These are phyloP conservation scores for Colletotrichum abscissum DNA, from an alignment of 2,329 filamentous ascomycete species.

Conservation along the genomic window DNA sequence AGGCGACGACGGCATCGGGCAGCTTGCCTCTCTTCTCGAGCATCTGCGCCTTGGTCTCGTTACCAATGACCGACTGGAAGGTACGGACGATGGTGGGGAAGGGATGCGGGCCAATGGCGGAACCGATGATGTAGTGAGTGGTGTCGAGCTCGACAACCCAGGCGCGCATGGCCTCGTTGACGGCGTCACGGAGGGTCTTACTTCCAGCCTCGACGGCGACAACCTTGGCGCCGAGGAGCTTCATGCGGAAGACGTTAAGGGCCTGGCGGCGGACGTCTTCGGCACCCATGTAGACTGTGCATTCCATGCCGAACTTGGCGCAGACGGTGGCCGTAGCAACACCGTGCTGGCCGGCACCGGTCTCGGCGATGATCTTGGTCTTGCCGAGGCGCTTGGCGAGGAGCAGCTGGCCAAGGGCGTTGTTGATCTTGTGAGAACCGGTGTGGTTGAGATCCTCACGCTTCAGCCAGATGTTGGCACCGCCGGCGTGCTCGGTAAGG, in stretches of 20 bases:
- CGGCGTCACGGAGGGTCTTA: conserved; percentile 84
- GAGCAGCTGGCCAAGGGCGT: conserved; percentile 92
- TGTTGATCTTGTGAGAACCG: conserved; percentile 99
- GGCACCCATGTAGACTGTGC: conserved; percentile 97
- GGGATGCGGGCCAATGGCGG: conserved; percentile 95
- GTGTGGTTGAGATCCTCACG: conserved; percentile 98
- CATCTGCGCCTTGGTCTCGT: conserved; percentile 95
- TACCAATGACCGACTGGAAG: conserved; percentile 96
- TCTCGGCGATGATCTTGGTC: conserved; percentile 97
- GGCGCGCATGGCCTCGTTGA: conserved; percentile 93
- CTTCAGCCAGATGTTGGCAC: conserved; percentile 98
- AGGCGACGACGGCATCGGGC: conserved; percentile 95
- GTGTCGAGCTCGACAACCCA: conserved; percentile 95
- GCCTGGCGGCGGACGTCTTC: conserved; percentile 97
- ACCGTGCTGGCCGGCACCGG: conserved; percentile 96
- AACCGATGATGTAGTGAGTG: conserved; percentile 98
- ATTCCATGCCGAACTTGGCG: conserved; percentile 98
- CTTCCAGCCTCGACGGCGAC: conserved; percentile 93
- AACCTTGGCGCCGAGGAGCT: conserved; percentile 91
- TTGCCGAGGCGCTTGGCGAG: conserved; percentile 89
- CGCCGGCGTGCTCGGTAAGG: conserved; percentile 87
- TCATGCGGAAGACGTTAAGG: conserved; percentile 98
- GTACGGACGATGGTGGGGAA: conserved; percentile 98
- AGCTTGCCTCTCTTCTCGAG: conserved; percentile 84
- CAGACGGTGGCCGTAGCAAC: conserved; percentile 98